Evolutionary conservation across 805 yeast species (phyloP), one percentile per base, ranked within the genome.

Genomic region (Barnettozyma siamensis): DNA sequence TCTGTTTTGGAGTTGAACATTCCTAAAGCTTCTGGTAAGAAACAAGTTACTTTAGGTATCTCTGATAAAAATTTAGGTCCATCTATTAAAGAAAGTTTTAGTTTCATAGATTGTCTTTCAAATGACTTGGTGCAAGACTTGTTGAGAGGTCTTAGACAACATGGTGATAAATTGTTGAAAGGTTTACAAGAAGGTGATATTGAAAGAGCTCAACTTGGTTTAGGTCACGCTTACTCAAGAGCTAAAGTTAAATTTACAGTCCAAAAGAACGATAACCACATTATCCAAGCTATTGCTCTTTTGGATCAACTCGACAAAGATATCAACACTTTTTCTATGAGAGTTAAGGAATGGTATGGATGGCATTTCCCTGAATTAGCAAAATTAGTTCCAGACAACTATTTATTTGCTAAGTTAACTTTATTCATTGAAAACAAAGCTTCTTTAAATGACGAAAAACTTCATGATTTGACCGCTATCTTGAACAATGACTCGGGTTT

Each of bases 271-370:
- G 99, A 93, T 69, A 93, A 93, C 76, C 99, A 93, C 69, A 93
- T 93, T 63, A 93, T 93, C 64, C 99, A 93, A 75, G 96, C 99
- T 40, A 93, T 93, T 67, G 96, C 98, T 16, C 73, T 91, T 50
- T 76, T 91, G 60, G 99, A 91, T 62, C 97, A 91, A 62, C 76
- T 91, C 55, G 99, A 91, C 72, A 91, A 91, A 71, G 99, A 91
- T 67, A 78, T 91, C 59, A 91, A 91, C 72, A 93, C 97, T 42
- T 91, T 89, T 62, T 95, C 98, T 54, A 91, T 91, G 99, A 81
- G 99, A 73, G 81, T 89, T 67, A 93, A 91, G 72, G 99, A 91
- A 72, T 91, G 99, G 99, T 91, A 91, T 69, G 98, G 99, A 53
- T 91, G 99, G 99, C 99, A 91, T 69, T 91, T 91, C 72, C 97